phyloP scores from a whole-genome alignment of 2,329 filamentous ascomycete species.

The Exophiala mesophila region DNA sequence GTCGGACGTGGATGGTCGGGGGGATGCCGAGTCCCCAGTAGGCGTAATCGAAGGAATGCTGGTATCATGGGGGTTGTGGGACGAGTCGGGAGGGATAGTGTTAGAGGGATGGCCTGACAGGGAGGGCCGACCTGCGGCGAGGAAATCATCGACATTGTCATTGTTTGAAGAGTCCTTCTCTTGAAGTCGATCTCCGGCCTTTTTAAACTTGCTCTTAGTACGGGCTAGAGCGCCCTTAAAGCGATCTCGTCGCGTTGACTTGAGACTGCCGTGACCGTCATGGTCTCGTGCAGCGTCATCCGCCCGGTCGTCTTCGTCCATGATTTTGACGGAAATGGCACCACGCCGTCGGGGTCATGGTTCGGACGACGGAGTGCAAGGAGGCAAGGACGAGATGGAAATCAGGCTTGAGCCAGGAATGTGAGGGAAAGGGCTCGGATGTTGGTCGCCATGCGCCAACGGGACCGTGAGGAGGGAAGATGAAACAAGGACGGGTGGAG shows the following conservation, averaged over 20 bases:
- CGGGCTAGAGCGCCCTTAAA: conserved; percentile 24
- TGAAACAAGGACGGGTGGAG: too few relatives aligned
- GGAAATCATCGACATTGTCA: conserved; percentile 26
- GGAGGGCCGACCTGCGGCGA: conserved; percentile 22
- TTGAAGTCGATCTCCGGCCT: conserved; percentile 16
- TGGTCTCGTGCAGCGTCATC: conserved; percentile 16
- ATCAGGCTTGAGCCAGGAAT: background rate
- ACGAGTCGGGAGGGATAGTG: conserved; percentile 1
- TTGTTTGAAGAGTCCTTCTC: conserved; percentile 9
- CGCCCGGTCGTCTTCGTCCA: conserved; percentile 22
- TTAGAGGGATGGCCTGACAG: conserved; percentile 9
- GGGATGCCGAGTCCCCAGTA: conserved; percentile 8
- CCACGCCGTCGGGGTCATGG: conserved; percentile 10
- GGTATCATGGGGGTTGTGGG: conserved; percentile 1
- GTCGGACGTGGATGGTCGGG: conserved; percentile 23
- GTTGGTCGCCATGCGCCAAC: too few relatives aligned
- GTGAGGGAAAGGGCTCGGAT: background rate
- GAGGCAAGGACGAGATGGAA: background rate
- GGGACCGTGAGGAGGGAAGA: too few relatives aligned
- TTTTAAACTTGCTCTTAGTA: conserved; percentile 26
- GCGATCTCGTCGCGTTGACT: conserved; percentile 18
- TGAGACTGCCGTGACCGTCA: conserved; percentile 10
- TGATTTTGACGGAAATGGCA: conserved; percentile 10
- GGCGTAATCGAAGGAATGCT: conserved; percentile 2
- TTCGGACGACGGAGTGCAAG: conserved; percentile 4